Conservation (phyloP, 371 early-diverging fungal species). For the Lichtheimia corymbifera region DNA sequence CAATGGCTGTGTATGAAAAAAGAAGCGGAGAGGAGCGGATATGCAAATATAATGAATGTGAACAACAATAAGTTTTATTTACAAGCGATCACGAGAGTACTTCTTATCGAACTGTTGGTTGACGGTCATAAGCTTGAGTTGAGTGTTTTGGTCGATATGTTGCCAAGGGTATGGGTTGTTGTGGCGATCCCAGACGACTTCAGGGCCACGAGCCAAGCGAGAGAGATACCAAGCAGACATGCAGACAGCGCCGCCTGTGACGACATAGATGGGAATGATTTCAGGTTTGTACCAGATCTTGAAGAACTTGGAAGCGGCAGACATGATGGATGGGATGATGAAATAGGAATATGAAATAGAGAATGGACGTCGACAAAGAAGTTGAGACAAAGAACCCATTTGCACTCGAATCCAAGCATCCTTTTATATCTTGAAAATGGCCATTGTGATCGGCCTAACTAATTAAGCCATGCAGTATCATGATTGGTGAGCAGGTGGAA, state of each 20-base stretch:
- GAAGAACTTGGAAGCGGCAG: conserved; percentile 45
- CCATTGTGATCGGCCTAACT: not conserved
- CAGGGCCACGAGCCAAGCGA: conserved; percentile 34
- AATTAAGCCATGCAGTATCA: not conserved
- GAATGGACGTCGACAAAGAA: conserved; percentile 5
- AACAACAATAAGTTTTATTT: conserved; percentile 7
- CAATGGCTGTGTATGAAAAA: too few relatives aligned
- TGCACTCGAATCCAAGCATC: not conserved
- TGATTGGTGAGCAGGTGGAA: conserved; percentile 11
- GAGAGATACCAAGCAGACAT: not conserved
- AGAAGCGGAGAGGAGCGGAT: too few relatives aligned
- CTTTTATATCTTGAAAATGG: not conserved
- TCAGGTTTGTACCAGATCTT: conserved; percentile 54
- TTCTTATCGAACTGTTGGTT: conserved; percentile 54
- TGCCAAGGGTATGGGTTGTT: conserved; percentile 55
- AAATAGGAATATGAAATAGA: not conserved
- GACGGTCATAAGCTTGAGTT: conserved; percentile 52
- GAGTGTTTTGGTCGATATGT: conserved; percentile 51
- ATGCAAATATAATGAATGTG: too few relatives aligned
- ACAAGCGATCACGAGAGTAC: conserved; percentile 30
- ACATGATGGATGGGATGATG: conserved; percentile 29
- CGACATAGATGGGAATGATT: conserved; percentile 49
- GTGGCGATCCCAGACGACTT: conserved; percentile 52
- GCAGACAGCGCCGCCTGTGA: conserved; percentile 32
- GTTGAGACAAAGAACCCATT: not conserved